Evolutionary conservation across 768 basidiomycete species (phyloP).

Genomic region (Podaxis pistillaris): DNA sequence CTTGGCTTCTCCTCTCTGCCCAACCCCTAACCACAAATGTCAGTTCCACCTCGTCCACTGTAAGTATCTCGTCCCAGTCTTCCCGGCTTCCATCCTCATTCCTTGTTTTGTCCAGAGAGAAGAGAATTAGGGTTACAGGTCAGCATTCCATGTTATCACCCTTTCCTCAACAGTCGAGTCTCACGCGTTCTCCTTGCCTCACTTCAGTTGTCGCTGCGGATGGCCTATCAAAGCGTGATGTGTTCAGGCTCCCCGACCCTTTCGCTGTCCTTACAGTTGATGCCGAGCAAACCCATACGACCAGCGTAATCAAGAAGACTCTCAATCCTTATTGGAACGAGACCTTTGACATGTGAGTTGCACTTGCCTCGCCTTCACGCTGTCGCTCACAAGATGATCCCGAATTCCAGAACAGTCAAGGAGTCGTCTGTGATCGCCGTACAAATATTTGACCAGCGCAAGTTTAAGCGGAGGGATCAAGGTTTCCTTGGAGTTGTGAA

Average conservation of each 20-base stretch:
- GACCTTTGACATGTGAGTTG: slow-evolving; percentile 90
- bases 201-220: slow-evolving; percentile 90
- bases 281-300: slow-evolving; percentile 95
- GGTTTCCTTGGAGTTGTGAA: slow-evolving; percentile 99
- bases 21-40: slow-evolving; percentile 30
- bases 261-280: slow-evolving; percentile 99
- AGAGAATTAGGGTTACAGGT: slow-evolving; percentile 83
- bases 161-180: not conserved
- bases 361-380: slow-evolving; percentile 1
- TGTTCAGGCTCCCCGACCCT: slow-evolving; percentile 94
- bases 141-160: slow-evolving; percentile 18
- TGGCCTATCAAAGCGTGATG: slow-evolving; percentile 90
- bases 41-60: slow-evolving; percentile 45
- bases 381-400: slow-evolving; percentile 10
- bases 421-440: slow-evolving; percentile 98
- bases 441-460: slow-evolving; percentile 98
- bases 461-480: slow-evolving; percentile 98
- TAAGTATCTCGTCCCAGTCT: slow-evolving; percentile 25
- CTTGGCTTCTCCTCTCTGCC: not conserved
- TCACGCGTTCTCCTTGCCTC: slow-evolving; percentile 8
- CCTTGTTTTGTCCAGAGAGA: slow-evolving; percentile 37
- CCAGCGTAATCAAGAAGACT: slow-evolving; percentile 95
- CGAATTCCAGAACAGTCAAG: slow-evolving; percentile 73
- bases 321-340: slow-evolving; percentile 97
- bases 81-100: not conserved